These are phyloP conservation scores for Claviceps maximensis DNA, from an alignment of 2,329 filamentous ascomycete genomes.

Conservation along the genomic window DNA sequence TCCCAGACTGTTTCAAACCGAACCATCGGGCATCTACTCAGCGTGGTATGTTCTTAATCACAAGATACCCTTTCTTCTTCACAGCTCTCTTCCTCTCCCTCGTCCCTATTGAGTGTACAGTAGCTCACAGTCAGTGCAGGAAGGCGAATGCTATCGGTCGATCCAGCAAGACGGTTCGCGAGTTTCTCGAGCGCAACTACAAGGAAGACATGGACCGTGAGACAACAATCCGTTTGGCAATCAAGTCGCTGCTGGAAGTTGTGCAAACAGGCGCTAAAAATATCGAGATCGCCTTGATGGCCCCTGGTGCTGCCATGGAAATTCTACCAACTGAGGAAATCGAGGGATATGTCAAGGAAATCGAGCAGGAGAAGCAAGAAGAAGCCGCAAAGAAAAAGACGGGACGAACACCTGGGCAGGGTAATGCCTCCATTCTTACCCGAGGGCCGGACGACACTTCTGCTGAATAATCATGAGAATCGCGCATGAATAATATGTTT, in stretches of 20 bases:
- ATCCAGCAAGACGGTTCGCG: constrained; percentile 96
- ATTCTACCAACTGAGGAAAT: constrained; percentile 94
- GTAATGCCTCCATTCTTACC: constrained; percentile 62
- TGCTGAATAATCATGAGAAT: constrained; percentile 18
- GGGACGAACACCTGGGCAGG: constrained; percentile 56
- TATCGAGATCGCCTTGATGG: constrained; percentile 98
- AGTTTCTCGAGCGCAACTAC: constrained; percentile 98
- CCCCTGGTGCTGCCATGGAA: constrained; percentile 79
- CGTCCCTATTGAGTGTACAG: constrained; percentile 5
- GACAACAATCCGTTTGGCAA: constrained; percentile 88
- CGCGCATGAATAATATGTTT: constrained; percentile 1
- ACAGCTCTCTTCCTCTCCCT: background rate
- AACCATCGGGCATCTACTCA: constrained; percentile 98
- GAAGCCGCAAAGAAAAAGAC: constrained; percentile 97
- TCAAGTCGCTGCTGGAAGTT: constrained; percentile 95
- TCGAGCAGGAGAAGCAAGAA: constrained; percentile 98
- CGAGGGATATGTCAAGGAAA: constrained; percentile 94
- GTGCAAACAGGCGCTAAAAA: constrained; percentile 99
- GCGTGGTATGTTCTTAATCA: constrained; percentile 55
- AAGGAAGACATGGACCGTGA: constrained; percentile 96
- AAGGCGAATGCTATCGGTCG: constrained; percentile 98
- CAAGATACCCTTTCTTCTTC: background rate
- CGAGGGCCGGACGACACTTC: constrained; percentile 34
- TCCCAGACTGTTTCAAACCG: constrained; percentile 90
- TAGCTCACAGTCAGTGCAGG: constrained; percentile 36